Evolutionary conservation across 2,329 filamentous ascomycete species (phyloP).

Genomic region (Fusarium dimerum): DNA sequence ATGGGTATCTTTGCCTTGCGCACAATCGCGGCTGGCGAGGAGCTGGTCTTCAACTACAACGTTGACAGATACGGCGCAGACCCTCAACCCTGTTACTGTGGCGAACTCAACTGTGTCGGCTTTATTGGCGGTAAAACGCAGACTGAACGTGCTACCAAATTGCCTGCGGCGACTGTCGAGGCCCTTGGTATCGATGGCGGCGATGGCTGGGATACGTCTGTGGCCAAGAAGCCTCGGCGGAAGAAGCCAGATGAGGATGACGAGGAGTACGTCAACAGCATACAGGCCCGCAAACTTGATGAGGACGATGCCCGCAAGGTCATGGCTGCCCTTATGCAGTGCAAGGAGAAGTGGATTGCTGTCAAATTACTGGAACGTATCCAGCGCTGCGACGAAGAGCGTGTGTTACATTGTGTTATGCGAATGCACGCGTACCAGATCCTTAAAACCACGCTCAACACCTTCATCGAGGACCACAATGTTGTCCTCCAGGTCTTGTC

Average conservation of each 20-base stretch:
- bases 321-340: conserved; percentile 95
- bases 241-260: conserved; percentile 92
- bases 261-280: conserved; percentile 91
- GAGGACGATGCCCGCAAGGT: conserved; percentile 88
- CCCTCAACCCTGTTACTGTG: conserved; percentile 95
- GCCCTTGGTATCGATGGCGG: conserved; percentile 92
- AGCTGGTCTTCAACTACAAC: conserved; percentile 99
- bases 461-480: conserved; percentile 87
- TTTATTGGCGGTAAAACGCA: conserved; percentile 98
- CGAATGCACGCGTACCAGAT: conserved; percentile 98
- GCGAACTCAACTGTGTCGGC: conserved; percentile 89
- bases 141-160: conserved; percentile 90
- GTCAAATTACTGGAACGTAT: conserved; percentile 92
- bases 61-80: conserved; percentile 97
- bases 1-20: conserved; percentile 98
- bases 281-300: conserved; percentile 76
- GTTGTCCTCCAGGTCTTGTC: conserved; percentile 86
- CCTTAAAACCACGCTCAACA: conserved; percentile 80
- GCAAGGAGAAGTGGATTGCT: conserved; percentile 99
- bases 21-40: conserved; percentile 82
- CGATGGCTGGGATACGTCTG: conserved; percentile 87
- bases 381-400: conserved; percentile 82
- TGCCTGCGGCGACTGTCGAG: conserved; percentile 87
- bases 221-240: conserved; percentile 87
- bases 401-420: conserved; percentile 83